Evolutionary conservation across 2,329 filamentous ascomycete genomes (phyloP).

Genomic region (Penicillium sp.): DNA sequence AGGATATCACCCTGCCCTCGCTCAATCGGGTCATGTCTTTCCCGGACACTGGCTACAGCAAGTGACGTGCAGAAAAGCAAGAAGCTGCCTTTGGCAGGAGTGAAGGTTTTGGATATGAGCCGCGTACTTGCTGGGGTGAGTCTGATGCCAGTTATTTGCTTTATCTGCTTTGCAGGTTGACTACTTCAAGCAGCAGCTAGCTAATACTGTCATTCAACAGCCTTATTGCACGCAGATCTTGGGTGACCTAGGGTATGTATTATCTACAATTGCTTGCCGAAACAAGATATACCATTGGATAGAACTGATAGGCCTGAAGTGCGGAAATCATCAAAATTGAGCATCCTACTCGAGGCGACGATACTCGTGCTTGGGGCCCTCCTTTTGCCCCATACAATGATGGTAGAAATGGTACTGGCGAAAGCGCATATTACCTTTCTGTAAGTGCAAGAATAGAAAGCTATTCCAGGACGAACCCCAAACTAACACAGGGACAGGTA

Average conservation of each 20-base stretch:
- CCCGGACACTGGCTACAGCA: slow-evolving; percentile 4
- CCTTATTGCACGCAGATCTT: slow-evolving; percentile 97
- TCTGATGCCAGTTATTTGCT: neutral
- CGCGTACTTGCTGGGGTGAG: slow-evolving; percentile 88
- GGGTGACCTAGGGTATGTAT: slow-evolving; percentile 87
- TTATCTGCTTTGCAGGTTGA: no score
- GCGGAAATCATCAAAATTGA: slow-evolving; percentile 98
- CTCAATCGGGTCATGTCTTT: neutral
- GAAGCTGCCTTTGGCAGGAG: slow-evolving; percentile 74
- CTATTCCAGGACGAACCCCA: neutral
- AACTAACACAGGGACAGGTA: slow-evolving; percentile 52
- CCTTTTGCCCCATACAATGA: slow-evolving; percentile 82
- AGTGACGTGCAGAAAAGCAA: neutral
- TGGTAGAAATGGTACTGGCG: slow-evolving; percentile 63
- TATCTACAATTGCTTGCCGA: neutral
- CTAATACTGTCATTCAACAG: slow-evolving; percentile 55
- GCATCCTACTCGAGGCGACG: slow-evolving; percentile 87
- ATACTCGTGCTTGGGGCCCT: slow-evolving; percentile 94
- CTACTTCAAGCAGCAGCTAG: no score
- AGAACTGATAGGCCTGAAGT: neutral
- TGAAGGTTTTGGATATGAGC: slow-evolving; percentile 94
- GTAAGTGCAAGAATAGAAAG: neutral
- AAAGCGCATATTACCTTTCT: slow-evolving; percentile 87
- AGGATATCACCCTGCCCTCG: neutral
- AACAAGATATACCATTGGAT: neutral